Conservation (phyloP, 2,329 filamentous ascomycete species). For the Fusarium sp. region DNA sequence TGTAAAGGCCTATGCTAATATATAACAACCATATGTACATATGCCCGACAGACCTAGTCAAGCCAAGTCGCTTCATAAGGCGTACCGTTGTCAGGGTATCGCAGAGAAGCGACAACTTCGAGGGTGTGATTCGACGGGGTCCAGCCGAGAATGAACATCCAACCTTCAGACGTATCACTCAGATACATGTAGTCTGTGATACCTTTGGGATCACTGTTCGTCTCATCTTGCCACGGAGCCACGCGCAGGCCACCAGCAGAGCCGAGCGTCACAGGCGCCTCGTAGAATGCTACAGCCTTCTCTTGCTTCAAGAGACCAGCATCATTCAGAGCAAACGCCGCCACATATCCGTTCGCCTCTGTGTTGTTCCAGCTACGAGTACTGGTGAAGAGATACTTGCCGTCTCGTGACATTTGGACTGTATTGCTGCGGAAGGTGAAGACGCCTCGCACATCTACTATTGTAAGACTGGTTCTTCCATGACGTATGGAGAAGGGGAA, state of each 20-base stretch:
- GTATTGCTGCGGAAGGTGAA: constrained; percentile 11
- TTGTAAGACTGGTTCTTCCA: too few species aligned
- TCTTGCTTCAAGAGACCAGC: background rate
- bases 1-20: too few species aligned
- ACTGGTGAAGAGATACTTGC: background rate
- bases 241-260: constrained; percentile 3
- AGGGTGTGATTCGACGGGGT: background rate
- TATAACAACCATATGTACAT: background rate
- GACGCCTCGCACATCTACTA: background rate
- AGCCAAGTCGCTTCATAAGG: constrained; percentile 12
- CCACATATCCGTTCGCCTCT: constrained; percentile 5
- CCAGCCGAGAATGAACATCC: constrained; percentile 6
- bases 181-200: constrained; percentile 11
- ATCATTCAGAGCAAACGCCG: background rate
- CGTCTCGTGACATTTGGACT: constrained; percentile 5
- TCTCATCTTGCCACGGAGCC: background rate
- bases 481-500: too few species aligned
- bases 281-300: background rate
- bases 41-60: background rate
- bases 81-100: background rate
- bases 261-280: constrained; percentile 5
- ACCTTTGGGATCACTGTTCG: background rate
- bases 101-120: background rate
- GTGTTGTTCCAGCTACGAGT: constrained; percentile 12
- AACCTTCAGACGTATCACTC: background rate